Evolutionary conservation across 2,329 filamentous ascomycete species (phyloP).

Genomic region (Fusarium sarcochroum): DNA sequence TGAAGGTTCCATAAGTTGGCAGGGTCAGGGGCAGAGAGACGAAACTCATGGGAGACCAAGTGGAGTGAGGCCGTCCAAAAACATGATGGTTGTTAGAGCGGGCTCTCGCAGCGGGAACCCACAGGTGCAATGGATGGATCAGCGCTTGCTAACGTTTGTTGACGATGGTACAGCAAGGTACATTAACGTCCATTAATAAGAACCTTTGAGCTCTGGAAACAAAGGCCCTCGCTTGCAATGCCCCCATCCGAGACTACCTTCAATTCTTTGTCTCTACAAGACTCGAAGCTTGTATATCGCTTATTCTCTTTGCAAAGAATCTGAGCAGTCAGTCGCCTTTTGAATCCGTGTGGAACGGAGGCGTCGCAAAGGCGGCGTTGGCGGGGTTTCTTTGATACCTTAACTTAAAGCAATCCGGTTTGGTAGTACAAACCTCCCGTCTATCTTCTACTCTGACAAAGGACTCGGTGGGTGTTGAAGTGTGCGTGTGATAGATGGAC

Average conservation of each 20-base stretch:
- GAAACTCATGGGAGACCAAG: conserved; percentile 30
- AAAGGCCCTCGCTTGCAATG: conserved; percentile 17
- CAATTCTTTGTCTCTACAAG: conserved; percentile 5
- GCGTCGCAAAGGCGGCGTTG: conserved; percentile 34
- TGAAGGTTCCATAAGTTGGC: conserved; percentile 11
- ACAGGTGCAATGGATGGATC: conserved; percentile 34
- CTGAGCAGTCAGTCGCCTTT: conserved; percentile 21
- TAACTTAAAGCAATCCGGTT: conserved; percentile 1
- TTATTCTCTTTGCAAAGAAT: conserved; percentile 4
- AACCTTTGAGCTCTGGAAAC: conserved; percentile 11
- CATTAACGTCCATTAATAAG: conserved; percentile 6
- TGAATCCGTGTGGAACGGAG: conserved; percentile 33
- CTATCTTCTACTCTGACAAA: conserved; percentile 6
- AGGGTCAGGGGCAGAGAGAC: conserved; percentile 39
- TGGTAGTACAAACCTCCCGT: conserved; percentile 15
- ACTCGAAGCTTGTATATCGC: conserved; percentile 2
- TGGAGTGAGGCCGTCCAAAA: conserved; percentile 21
- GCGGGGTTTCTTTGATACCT: conserved; percentile 16
- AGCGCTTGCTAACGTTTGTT: conserved; percentile 28
- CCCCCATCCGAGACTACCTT: conserved; percentile 7
- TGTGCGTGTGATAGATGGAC: conserved; percentile 1
- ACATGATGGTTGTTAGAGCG: conserved; percentile 29
- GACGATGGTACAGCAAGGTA: conserved; percentile 16
- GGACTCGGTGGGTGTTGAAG: neutral
- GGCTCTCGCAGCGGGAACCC: conserved; percentile 39